These are phyloP conservation scores for Zangia roseola DNA, from an alignment of 768 basidiomycete species.

Conservation along the genomic window DNA sequence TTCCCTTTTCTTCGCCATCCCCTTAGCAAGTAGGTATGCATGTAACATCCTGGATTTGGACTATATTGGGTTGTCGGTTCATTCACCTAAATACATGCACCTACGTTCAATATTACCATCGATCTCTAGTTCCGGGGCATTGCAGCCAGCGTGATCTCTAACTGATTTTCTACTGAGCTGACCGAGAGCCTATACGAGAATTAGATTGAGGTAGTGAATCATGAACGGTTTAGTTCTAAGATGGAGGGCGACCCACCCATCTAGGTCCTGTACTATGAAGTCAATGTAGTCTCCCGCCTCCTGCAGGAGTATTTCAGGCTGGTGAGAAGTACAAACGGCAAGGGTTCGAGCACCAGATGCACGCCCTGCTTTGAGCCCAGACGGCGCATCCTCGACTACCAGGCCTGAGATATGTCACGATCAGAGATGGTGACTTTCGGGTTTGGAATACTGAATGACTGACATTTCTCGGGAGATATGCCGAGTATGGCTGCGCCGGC, in stretches of 20 bases:
- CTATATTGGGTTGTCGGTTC: background rate
- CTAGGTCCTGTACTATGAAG: slow-evolving; percentile 68
- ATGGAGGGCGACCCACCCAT: slow-evolving; percentile 45
- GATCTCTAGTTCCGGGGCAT: slow-evolving; percentile 13
- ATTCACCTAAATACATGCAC: background rate
- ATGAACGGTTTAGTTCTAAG: background rate
- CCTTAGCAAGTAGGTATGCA: too few species aligned
- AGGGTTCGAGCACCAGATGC: slow-evolving; percentile 75
- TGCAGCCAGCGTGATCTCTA: slow-evolving; percentile 19
- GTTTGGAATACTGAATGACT: slow-evolving; percentile 14
- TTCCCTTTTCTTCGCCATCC: too few species aligned
- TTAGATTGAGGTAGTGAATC: background rate
- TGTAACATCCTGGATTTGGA: background rate
- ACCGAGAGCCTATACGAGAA: slow-evolving; percentile 20
- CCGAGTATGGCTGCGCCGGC: slow-evolving; percentile 60
- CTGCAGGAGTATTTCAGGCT: slow-evolving; percentile 48
- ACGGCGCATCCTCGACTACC: slow-evolving; percentile 88
- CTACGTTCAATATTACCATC: background rate
- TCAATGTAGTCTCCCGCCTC: slow-evolving; percentile 45
- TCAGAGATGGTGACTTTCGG: background rate
- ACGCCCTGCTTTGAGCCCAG: slow-evolving; percentile 72
- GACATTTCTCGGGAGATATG: slow-evolving; percentile 59
- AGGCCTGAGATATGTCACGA: slow-evolving; percentile 48
- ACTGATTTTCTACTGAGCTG: slow-evolving; percentile 16
- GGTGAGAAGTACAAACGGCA: slow-evolving; percentile 82